Conservation (phyloP, 2,329 filamentous ascomycete genomes). For the Sporothrix inflata region DNA sequence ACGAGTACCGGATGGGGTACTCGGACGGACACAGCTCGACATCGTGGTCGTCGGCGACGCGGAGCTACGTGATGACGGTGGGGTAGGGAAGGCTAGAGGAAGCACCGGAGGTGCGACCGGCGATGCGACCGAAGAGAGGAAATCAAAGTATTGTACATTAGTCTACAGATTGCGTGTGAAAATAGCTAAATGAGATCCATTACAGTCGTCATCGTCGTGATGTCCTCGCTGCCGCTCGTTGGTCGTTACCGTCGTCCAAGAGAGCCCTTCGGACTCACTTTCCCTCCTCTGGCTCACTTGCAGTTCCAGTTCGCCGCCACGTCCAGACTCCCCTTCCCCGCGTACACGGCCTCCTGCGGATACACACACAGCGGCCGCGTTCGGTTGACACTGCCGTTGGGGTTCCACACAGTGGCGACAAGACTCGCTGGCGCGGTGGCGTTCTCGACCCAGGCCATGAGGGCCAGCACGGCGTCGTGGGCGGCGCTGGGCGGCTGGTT, state of each 20-base stretch:
- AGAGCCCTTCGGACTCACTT: not conserved
- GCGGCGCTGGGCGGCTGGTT: constrained; percentile 30
- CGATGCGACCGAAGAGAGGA: too few relatives aligned
- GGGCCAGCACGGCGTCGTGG: constrained; percentile 46
- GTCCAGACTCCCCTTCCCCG: constrained; percentile 39
- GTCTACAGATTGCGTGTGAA: not conserved
- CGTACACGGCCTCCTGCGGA: constrained; percentile 40
- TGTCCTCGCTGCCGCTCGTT: too few relatives aligned
- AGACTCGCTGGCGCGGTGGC: constrained; percentile 32
- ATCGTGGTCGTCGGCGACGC: constrained; percentile 27
- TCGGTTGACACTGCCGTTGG: constrained; percentile 40
- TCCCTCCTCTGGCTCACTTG: constrained; percentile 26
- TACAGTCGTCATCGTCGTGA: too few relatives aligned
- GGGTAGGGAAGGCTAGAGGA: not conserved
- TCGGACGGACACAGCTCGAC: constrained; percentile 30
- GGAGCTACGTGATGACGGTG: constrained; percentile 18
- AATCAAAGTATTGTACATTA: not conserved
- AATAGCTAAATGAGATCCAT: too few relatives aligned
- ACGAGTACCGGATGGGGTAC: constrained; percentile 27
- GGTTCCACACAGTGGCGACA: constrained; percentile 38
- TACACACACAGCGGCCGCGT: constrained; percentile 48
- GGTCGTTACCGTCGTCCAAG: too few relatives aligned
- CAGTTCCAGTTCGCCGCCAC: constrained; percentile 40
- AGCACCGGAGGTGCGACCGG: not conserved
- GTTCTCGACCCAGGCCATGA: constrained; percentile 37